Conservation (phyloP, 1,139 yeast genomes). For the Hansenula lynferdii region DNA sequence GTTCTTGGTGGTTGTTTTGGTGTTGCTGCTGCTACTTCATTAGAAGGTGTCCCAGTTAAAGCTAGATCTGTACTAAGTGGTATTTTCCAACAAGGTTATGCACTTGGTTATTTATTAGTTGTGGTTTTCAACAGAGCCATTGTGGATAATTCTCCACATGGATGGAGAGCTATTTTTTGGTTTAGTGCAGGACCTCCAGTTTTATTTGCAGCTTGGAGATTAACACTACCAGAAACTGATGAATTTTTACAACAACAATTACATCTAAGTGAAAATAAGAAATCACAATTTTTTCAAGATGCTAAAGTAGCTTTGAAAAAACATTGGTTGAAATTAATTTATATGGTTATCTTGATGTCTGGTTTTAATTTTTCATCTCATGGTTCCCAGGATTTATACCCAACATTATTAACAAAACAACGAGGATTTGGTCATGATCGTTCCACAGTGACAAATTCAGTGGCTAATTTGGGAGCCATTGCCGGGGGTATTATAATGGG, state of each 20-base stretch:
- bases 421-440: conserved; percentile 44
- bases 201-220: conserved; percentile 50
- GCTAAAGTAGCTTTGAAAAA: conserved; percentile 28
- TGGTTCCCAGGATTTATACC: conserved; percentile 71
- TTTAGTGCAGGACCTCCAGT: conserved; percentile 70
- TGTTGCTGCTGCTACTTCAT: conserved; percentile 59
- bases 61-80: conserved; percentile 66
- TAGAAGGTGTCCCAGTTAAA: conserved; percentile 58
- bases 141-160: conserved; percentile 42
- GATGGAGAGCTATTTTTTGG: conserved; percentile 81
- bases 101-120: conserved; percentile 63
- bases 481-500: conserved; percentile 61
- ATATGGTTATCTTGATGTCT: conserved; percentile 53
- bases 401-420: conserved; percentile 55
- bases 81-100: conserved; percentile 67
- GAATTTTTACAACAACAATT: conserved; percentile 35
- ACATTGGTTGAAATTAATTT: conserved; percentile 42
- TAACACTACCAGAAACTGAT: conserved; percentile 55
- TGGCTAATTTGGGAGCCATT: conserved; percentile 68
- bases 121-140: conserved; percentile 63
- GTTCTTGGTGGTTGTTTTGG: conserved; percentile 74
- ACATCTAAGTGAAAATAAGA: conserved; percentile 24
- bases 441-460: conserved; percentile 62
- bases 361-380: conserved; percentile 69
- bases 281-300: conserved; percentile 19